Base-by-base conservation (phyloP, 768 basidiomycete genomes). In the Boletus fagicola region DNA sequence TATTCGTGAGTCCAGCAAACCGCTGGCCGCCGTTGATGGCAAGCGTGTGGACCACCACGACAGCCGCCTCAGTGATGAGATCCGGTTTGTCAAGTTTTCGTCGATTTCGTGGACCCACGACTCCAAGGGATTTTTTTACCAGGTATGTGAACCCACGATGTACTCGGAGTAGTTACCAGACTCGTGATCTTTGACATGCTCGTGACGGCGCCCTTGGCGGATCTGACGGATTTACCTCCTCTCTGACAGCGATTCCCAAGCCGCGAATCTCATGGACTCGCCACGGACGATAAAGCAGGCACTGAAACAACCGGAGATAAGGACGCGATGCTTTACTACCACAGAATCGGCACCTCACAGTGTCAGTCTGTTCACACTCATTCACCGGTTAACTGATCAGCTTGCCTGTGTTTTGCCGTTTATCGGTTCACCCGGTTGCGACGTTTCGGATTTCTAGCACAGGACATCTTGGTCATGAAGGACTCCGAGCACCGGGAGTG, bases 91-190 rank as follows among this genome's bases (percentile, higher is more conserved):
- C 60, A 93, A 93, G 68, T 92, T 90, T 72, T 87, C 86, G 0
- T 71, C 76, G 12, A 78, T 92, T 43, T 75, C 77, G 28, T 93
- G 91, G 92, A 85, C 85, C 5, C 82, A 83, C 54, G 89, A 92
- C 71, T 86, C 83, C 53, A 85, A 84, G 59, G 91, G 92, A 1
- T 91, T 93, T 72, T 90, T 93, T 73, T 94, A 94, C 68, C 90
- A 92, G 77, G 78, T 78, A 49, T 22, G 71, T 65, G 6, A 15
- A 10, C 20, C 31, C 28, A 6, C 46, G 42, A 48, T 28, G 15
- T 35, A 48, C 46, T n/a, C 7, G 16, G 35, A 45, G 11, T n/a
- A 24, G 26, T 54, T 9, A 44, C 15, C 35, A 18, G 12, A 48
- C 10, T 44, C 30, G 4, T 40, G 39, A 7, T 35, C 24, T 24